Evolutionary conservation across 116 monocot genomes (phyloP).

Genomic region (Trichopus zeylanicus): DNA sequence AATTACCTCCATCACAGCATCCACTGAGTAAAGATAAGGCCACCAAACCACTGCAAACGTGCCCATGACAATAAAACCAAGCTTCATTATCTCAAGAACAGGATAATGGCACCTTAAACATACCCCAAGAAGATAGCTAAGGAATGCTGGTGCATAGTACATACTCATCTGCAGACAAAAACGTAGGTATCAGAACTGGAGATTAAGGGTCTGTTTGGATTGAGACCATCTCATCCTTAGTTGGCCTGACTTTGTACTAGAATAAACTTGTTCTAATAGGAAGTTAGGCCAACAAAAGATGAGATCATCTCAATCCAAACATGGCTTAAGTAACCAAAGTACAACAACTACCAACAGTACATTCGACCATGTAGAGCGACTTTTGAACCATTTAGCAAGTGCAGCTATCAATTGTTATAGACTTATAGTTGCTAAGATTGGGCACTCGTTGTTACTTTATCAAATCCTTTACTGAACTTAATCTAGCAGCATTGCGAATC

Average conservation of each 20-base stretch:
- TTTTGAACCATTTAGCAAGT: background rate
- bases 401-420: background rate
- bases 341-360: background rate
- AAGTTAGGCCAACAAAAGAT: too few species aligned
- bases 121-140: constrained; percentile 59
- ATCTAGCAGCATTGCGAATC: too few species aligned
- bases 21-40: constrained; percentile 66
- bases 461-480: too few species aligned
- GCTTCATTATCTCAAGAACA: constrained; percentile 43
- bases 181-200: constrained; percentile 5
- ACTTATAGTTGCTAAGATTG: too few species aligned
- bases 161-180: constrained; percentile 63
- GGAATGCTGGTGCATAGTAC: constrained; percentile 71
- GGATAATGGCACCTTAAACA: constrained; percentile 37
- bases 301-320: constrained; percentile 4
- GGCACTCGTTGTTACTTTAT: too few species aligned
- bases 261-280: too few species aligned
- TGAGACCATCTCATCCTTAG: too few species aligned
- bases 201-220: too few species aligned
- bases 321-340: background rate
- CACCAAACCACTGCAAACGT: constrained; percentile 67
- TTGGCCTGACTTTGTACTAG: too few species aligned
- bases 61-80: constrained; percentile 48
- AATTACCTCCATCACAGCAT: constrained; percentile 45
- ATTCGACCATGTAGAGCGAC: background rate